Base-by-base conservation (phyloP, 2,329 filamentous ascomycete species). In the Trichophyton equinum region DNA sequence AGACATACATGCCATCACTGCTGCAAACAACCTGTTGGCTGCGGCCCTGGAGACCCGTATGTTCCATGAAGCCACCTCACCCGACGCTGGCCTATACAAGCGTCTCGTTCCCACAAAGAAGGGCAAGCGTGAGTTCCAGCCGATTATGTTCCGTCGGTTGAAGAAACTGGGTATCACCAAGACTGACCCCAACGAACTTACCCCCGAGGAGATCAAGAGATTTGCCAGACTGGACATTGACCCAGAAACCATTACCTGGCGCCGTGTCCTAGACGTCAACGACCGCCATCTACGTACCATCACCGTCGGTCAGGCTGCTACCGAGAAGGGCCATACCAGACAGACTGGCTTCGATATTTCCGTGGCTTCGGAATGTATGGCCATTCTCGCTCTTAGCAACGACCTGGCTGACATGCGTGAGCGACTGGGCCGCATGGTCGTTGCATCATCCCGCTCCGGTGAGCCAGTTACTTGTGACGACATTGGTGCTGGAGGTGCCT, bases 151-250 rank as follows among this genome's bases (percentile, higher is more conserved):
- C 80, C 88, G 89, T 63, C 86, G 94, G 59, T 76, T 99, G 66
- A 91, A 95, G 81, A 97, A 96, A 82, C 82, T 99, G 60, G 94
- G 92, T 30, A 97, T 99, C 63, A 84, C 89, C 67, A 97, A 97
- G 83, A 96, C 90, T 3, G 84, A 96, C 73, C 94, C 94, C 0
- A 82, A 96, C 66, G 88, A 94, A 3, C 81, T 99, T 57, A 96
- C 90, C 5, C 84, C 88, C 65, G 94, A 97, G 20, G 94, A 99
- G 74, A 89, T 96, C 64, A 78, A 74, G 65, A 85, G 85, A 58
- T 97, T 99, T 69, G 92, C 91, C n/a, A 84, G 94, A 66, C 80
- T 99, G 13, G 94, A 99, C 68, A 96, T 99, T 67, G 92, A 99
- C 70, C 91, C 91, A 0, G 89, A 91, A 58, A 97, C 94, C 42